Percentiles rank a stretch among this genome's conserved stretches.
Evolutionary conservation across 1,139 yeast species (phyloP).

Genomic region (Blastobotrys proliferans): DNA sequence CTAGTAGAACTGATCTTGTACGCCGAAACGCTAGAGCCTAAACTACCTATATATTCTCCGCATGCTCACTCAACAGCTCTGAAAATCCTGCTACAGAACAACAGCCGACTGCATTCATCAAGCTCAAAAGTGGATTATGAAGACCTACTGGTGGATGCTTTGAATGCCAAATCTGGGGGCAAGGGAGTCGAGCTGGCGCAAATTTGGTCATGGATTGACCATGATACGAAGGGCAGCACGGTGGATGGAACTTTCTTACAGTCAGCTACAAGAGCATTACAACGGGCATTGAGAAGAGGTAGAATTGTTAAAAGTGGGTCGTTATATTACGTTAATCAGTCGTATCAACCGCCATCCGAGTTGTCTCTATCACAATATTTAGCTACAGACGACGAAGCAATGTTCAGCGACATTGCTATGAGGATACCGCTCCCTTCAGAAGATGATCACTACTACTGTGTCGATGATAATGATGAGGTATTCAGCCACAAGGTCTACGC

Average conservation of each 20-base stretch:
- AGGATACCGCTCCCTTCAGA: slow-evolving; percentile 35
- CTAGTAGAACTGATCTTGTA: slow-evolving; percentile 39
- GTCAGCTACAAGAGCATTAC: slow-evolving; percentile 37
- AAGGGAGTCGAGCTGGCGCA: slow-evolving; percentile 33
- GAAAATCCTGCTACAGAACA: slow-evolving; percentile 36
- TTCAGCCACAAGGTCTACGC: slow-evolving; percentile 29
- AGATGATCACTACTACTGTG: slow-evolving; percentile 32
- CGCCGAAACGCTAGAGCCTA: slow-evolving; percentile 37
- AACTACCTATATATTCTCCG: slow-evolving; percentile 37
- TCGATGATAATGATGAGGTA: slow-evolving; percentile 35
- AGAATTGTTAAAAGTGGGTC: slow-evolving; percentile 32
- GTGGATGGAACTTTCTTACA: slow-evolving; percentile 37
- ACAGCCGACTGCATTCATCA: slow-evolving; percentile 28
- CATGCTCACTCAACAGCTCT: slow-evolving; percentile 35
- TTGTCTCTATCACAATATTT: slow-evolving; percentile 34
- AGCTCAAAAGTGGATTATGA: slow-evolving; percentile 31
- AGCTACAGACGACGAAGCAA: slow-evolving; percentile 37
- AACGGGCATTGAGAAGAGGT: slow-evolving; percentile 36
- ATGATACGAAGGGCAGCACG: slow-evolving; percentile 28
- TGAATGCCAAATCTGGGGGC: slow-evolving; percentile 35
- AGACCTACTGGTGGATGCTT: slow-evolving; percentile 35
- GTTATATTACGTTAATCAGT: slow-evolving; percentile 32
- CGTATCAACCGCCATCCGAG: slow-evolving; percentile 36
- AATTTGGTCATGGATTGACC: slow-evolving; percentile 35
- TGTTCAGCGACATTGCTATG: slow-evolving; percentile 35